Conservation (phyloP, 495 filamentous ascomycete species). For the Penicillium egyptiacum region DNA sequence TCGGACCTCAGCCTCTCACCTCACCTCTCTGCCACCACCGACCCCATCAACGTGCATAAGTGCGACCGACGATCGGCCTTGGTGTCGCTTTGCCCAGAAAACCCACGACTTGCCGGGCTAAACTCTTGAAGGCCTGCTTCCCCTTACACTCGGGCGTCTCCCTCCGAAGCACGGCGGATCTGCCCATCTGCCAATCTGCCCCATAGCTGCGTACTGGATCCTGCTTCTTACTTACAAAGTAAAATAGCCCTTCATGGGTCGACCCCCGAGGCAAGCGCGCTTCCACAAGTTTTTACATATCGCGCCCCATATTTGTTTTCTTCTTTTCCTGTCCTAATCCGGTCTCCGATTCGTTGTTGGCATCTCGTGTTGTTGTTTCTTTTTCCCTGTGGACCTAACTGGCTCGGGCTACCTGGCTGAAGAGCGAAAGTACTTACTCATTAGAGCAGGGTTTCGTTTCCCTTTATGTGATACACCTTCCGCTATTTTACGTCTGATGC, state of each 20-base stretch:
- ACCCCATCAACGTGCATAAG: constrained; percentile 44
- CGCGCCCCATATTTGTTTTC: constrained; percentile 17
- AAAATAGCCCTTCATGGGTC: constrained; percentile 21
- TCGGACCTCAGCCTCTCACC: constrained; percentile 23
- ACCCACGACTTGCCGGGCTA: constrained; percentile 2
- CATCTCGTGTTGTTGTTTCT: constrained; percentile 19
- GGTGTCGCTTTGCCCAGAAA: constrained; percentile 18
- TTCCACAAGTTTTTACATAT: constrained; percentile 11
- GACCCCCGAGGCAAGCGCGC: constrained; percentile 23
- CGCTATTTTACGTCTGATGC: constrained; percentile 10
- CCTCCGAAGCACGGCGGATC: constrained; percentile 22
- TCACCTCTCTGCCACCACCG: constrained; percentile 13
- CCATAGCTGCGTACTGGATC: constrained; percentile 14
- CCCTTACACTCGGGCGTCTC: constrained; percentile 20
- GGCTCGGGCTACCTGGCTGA: constrained; percentile 52
- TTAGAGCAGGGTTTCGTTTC: constrained; percentile 17
- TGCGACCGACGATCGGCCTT: constrained; percentile 39
- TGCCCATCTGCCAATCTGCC: constrained; percentile 19
- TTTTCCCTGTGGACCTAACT: constrained; percentile 60
- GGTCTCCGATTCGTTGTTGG: constrained; percentile 22
- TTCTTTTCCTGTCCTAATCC: constrained; percentile 6
- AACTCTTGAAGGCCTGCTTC: constrained; percentile 13
- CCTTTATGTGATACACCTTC: constrained; percentile 27
- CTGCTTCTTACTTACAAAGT: constrained; percentile 19
- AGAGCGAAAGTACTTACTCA: constrained; percentile 10